Percentiles rank a stretch among this genome's conserved stretches.
Conservation (phyloP, 2,329 filamentous ascomycete species). For the Exserohilum turcica region DNA sequence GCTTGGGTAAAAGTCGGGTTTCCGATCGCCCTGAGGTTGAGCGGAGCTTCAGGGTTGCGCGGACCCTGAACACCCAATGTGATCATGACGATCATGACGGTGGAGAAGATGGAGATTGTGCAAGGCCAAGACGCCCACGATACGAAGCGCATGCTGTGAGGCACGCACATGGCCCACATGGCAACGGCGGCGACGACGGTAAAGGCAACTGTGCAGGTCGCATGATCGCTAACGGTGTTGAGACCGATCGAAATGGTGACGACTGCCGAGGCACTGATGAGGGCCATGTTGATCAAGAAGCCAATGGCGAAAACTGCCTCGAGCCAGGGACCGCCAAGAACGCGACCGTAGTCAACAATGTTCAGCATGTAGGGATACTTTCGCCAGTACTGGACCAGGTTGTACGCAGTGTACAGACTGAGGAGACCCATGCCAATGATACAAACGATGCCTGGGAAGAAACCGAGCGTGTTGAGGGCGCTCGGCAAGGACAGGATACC, state of each 20-base stretch:
- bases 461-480: conserved; percentile 32
- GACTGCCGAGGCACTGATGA: conserved; percentile 34
- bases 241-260: conserved; percentile 37
- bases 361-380: conserved; percentile 39
- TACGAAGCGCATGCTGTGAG: conserved; percentile 36
- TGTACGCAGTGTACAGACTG: conserved; percentile 38
- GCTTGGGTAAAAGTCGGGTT: conserved; percentile 30
- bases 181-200: conserved; percentile 28
- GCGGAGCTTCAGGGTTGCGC: conserved; percentile 22
- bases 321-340: conserved; percentile 32
- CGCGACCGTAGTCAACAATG: conserved; percentile 38
- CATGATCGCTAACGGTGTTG: conserved; percentile 36
- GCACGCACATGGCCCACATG: conserved; percentile 38
- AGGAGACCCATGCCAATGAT: conserved; percentile 33
- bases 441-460: conserved; percentile 34
- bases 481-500: conserved; percentile 35
- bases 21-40: conserved; percentile 31
- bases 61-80: conserved; percentile 33
- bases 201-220: conserved; percentile 36
- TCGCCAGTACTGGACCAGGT: conserved; percentile 39
- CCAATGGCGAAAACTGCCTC: conserved; percentile 34
- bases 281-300: conserved; percentile 38
- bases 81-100: conserved; percentile 35
- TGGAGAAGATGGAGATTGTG: conserved; percentile 29
- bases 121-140: conserved; percentile 36